A percentile compares a stretch with the other conserved stretches of the same genome.
phyloP scores from a whole-genome alignment of 805 yeast species.

The Pichia phayaonensis region DNA sequence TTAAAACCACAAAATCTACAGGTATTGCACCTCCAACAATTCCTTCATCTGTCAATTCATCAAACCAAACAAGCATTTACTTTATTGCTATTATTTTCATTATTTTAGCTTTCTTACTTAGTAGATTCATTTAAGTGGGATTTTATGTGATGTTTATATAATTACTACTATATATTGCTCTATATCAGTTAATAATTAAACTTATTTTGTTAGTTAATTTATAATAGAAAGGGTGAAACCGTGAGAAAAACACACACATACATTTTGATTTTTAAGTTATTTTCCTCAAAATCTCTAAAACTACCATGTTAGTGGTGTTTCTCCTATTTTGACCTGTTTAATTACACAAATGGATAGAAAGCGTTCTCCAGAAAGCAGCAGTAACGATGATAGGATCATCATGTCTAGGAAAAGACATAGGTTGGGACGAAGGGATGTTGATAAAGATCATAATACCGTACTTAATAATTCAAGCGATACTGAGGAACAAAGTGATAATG shows the following conservation, averaged over 20 bases:
- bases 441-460: background rate
- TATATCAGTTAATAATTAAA: background rate
- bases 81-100: constrained; percentile 16
- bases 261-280: background rate
- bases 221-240: background rate
- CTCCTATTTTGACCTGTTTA: background rate
- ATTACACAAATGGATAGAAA: background rate
- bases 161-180: background rate
- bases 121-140: constrained; percentile 11
- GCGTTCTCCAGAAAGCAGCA: background rate
- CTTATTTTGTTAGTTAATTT: background rate
- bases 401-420: background rate
- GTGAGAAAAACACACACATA: too few relatives aligned
- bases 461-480: background rate
- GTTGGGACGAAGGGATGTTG: background rate
- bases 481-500: background rate
- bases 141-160: background rate
- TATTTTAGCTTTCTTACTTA: constrained; percentile 16
- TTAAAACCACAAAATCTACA: background rate
- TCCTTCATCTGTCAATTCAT: constrained; percentile 4
- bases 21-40: constrained; percentile 6
- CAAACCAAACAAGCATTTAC: constrained; percentile 13
- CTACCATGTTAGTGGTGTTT: too few relatives aligned
- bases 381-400: background rate
- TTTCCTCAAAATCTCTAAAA: too few relatives aligned